Percentiles rank a stretch among this genome's conserved stretches.
phyloP scores from a whole-genome alignment of 495 filamentous ascomycete species.

The Apiosordaria backusii region DNA sequence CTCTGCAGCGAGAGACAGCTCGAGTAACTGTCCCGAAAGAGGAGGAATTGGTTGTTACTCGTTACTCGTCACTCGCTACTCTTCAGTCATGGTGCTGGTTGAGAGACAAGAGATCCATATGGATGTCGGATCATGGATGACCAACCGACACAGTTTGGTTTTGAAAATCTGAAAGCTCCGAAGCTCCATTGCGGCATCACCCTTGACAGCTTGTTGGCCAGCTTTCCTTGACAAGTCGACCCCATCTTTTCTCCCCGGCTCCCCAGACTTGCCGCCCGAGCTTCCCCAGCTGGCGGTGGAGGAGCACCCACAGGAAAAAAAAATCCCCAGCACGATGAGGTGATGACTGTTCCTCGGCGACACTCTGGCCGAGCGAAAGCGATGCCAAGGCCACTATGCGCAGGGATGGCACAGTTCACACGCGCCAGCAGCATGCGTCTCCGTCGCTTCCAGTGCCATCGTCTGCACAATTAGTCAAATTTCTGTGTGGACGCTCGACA shows the following conservation, averaged over 20 bases:
- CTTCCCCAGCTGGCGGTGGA: slow-evolving; percentile 3
- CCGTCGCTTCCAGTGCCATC: slow-evolving; percentile 23
- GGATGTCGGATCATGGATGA: not conserved
- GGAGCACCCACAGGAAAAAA: not conserved
- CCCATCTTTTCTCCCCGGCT: slow-evolving; percentile 11
- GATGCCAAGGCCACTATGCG: slow-evolving; percentile 28
- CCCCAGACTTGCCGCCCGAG: slow-evolving; percentile 25
- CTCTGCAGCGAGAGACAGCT: slow-evolving; percentile 9
- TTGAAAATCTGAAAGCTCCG: not conserved
- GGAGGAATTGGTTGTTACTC: not conserved
- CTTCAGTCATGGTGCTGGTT: not conserved
- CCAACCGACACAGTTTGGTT: not conserved
- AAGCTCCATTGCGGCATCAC: not conserved
- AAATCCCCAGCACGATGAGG: slow-evolving; percentile 16
- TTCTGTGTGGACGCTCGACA: slow-evolving; percentile 4
- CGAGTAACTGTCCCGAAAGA: slow-evolving; percentile 15
- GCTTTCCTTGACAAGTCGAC: too few species aligned
- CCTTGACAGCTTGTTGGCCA: not conserved
- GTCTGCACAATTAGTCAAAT: slow-evolving; percentile 22
- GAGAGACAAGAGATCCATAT: slow-evolving; percentile 1
- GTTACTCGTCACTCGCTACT: too few species aligned
- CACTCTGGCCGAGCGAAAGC: slow-evolving; percentile 27
- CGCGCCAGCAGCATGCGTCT: slow-evolving; percentile 21
- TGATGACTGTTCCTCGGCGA: slow-evolving; percentile 31
- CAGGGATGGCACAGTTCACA: slow-evolving; percentile 32